Evolutionary conservation across 1,284 basidiomycete genomes (phyloP).

Genomic region (Kwoniella shivajii): DNA sequence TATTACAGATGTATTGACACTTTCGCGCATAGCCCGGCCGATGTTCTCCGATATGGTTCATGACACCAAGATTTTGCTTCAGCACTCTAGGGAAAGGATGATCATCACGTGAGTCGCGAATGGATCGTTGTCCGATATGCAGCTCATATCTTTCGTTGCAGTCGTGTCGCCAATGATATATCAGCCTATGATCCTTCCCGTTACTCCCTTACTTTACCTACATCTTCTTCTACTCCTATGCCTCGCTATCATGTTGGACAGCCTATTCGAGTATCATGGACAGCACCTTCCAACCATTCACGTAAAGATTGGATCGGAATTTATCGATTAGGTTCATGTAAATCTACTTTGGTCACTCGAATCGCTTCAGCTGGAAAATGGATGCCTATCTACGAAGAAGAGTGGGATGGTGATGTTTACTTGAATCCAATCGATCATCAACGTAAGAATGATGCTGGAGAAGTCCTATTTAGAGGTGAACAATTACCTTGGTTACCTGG

Average conservation of each 20-base stretch:
- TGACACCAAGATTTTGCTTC: conserved; percentile 88
- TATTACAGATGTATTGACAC: neutral
- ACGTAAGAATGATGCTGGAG: conserved; percentile 57
- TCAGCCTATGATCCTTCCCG: conserved; percentile 75
- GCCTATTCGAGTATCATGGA: conserved; percentile 82
- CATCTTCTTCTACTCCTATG: conserved; percentile 50
- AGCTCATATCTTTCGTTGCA: too few relatives aligned
- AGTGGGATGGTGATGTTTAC: conserved; percentile 87
- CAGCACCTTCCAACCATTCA: conserved; percentile 82
- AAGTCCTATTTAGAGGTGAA: conserved; percentile 74
- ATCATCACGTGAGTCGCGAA: conserved; percentile 87
- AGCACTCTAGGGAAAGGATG: conserved; percentile 83
- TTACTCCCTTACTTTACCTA: conserved; percentile 68
- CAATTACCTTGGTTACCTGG: conserved; percentile 85
- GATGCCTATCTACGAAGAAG: conserved; percentile 86
- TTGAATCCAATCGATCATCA: conserved; percentile 54
- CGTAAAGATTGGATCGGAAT: conserved; percentile 97
- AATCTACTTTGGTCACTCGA: conserved; percentile 76
- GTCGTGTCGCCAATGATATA: conserved; percentile 78
- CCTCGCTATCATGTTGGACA: conserved; percentile 84
- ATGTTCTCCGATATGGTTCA: conserved; percentile 79
- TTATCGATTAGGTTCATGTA: conserved; percentile 86
- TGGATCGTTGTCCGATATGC: too few relatives aligned
- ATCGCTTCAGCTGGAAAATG: conserved; percentile 88
- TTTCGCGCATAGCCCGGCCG: conserved; percentile 57